A percentile compares a stretch with the other conserved stretches of the same genome.
Evolutionary conservation across 306 rosid genomes (phyloP).

Genomic region (Lotus japonicus): DNA sequence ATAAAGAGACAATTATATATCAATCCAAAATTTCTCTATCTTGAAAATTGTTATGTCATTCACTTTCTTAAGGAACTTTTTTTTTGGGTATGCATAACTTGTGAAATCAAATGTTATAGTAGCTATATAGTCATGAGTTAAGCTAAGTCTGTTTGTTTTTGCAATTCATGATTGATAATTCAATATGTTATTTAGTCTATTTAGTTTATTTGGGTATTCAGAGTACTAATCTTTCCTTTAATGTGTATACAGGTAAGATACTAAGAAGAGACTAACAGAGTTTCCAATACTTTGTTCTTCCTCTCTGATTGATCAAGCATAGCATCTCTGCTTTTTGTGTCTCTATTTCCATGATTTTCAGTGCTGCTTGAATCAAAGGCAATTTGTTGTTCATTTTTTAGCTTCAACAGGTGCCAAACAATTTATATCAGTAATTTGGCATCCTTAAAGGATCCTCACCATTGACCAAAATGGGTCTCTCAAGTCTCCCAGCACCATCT

Average conservation of each 20-base stretch:
- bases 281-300: neutral
- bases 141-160: slow-evolving; percentile 3
- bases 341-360: slow-evolving; percentile 6
- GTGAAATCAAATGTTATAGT: neutral
- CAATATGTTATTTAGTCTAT: neutral
- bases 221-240: slow-evolving; percentile 20
- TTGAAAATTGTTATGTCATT: neutral
- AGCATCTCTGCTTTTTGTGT: neutral
- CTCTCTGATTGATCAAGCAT: neutral
- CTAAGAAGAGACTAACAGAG: slow-evolving; percentile 13
- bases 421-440: neutral
- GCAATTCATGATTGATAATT: slow-evolving; percentile 12
- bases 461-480: slow-evolving; percentile 69
- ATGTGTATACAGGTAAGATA: slow-evolving; percentile 32
- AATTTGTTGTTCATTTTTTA: neutral
- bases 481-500: slow-evolving; percentile 90
- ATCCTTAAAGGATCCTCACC: neutral
- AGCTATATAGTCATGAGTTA: neutral
- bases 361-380: slow-evolving; percentile 17
- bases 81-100: neutral
- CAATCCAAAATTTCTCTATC: neutral
- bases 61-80: neutral
- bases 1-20: neutral
- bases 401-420: neutral
- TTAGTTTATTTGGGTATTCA: neutral